Evolutionary conservation across 352 stramenopile species (phyloP).

Genomic region (Blastocystis sp.): DNA sequence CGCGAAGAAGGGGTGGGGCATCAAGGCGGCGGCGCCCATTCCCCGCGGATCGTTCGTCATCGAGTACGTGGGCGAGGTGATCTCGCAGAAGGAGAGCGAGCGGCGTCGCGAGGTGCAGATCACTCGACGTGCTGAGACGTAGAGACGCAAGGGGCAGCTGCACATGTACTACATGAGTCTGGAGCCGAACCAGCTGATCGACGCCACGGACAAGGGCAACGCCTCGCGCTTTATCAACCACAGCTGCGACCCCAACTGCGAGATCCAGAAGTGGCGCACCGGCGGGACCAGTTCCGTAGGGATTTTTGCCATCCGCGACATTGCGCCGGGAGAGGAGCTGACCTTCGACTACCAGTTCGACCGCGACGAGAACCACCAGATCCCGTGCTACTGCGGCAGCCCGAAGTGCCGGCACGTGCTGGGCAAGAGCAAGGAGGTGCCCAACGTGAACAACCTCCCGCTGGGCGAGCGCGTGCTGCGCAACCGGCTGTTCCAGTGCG

Average conservation of each 20-base stretch:
- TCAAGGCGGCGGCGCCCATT: slow-evolving; percentile 74
- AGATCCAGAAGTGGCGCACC: slow-evolving; percentile 73
- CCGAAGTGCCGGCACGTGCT: slow-evolving; percentile 69
- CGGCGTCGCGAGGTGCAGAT: slow-evolving; percentile 70
- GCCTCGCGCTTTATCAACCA: slow-evolving; percentile 73
- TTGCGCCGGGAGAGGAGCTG: slow-evolving; percentile 77
- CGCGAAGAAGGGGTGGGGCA: slow-evolving; percentile 72
- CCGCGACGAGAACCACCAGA: slow-evolving; percentile 72
- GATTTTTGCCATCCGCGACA: slow-evolving; percentile 76
- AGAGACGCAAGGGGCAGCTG: slow-evolving; percentile 67
- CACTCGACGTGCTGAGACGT: background rate
- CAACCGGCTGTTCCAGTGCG: slow-evolving; percentile 29
- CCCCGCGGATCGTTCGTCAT: slow-evolving; percentile 78
- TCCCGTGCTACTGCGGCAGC: slow-evolving; percentile 73
- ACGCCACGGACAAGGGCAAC: slow-evolving; percentile 73
- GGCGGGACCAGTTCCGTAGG: slow-evolving; percentile 74
- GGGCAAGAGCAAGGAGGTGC: slow-evolving; percentile 20
- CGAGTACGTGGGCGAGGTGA: slow-evolving; percentile 87
- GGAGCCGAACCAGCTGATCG: slow-evolving; percentile 66
- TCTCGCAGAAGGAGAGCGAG: slow-evolving; percentile 80
- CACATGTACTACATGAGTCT: slow-evolving; percentile 74
- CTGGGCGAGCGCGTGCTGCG: background rate
- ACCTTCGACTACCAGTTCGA: slow-evolving; percentile 82
- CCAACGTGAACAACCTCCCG: slow-evolving; percentile 31
- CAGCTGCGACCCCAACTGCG: slow-evolving; percentile 74